Percentiles rank a stretch among this genome's conserved stretches.
phyloP scores from a whole-genome alignment of 257 asterid genomes.

The Solanum ossicruentum region DNA sequence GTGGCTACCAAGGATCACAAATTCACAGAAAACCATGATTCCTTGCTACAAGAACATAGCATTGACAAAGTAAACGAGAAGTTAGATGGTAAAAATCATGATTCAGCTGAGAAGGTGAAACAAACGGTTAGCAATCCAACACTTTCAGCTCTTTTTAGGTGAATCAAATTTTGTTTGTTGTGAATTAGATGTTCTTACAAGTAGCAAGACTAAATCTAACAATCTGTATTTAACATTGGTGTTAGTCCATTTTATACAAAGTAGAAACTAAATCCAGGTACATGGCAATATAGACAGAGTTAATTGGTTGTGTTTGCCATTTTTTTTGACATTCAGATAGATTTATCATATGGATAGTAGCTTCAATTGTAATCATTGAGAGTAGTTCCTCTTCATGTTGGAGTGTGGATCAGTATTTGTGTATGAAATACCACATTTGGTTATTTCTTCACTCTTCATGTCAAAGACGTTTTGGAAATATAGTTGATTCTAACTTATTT shows the following conservation, averaged over 20 bases:
- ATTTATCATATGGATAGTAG: neutral
- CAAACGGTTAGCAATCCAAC: neutral
- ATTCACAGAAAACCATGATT: neutral
- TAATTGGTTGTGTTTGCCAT: neutral
- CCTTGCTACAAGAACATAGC: neutral
- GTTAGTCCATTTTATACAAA: neutral
- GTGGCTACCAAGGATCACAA: neutral
- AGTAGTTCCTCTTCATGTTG: neutral
- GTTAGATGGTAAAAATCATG: neutral
- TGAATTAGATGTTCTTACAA: neutral
- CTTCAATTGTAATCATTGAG: neutral
- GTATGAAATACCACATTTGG: neutral
- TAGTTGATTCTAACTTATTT: neutral
- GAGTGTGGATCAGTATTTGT: neutral
- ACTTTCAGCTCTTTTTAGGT: constrained; percentile 11
- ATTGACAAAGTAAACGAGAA: neutral
- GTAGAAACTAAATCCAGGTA: neutral
- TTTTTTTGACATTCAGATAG: neutral
- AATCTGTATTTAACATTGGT: neutral
- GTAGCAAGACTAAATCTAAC: neutral
- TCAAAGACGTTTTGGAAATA: neutral
- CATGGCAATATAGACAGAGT: neutral
- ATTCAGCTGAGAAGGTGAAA: neutral
- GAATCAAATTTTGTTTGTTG: neutral
- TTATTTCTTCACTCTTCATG: neutral